A percentile compares a stretch with the other conserved stretches of the same genome.
phyloP scores from a whole-genome alignment of 306 rosid genomes.

The Rosa multiflora region DNA sequence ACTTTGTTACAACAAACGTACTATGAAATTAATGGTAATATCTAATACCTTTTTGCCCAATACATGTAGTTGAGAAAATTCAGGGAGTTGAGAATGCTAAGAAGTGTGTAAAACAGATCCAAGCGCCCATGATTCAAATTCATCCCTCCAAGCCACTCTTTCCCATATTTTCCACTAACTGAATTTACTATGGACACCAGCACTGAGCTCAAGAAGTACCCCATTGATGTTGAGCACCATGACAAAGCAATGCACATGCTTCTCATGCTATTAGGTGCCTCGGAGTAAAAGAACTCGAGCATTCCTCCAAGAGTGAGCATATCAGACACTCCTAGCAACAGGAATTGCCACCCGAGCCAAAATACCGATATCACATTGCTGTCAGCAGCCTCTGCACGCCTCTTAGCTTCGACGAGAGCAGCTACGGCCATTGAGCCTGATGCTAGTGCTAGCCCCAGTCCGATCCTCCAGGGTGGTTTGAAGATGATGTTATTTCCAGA shows the following conservation, averaged over 20 bases:
- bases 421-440: constrained; percentile 38
- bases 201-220: constrained; percentile 34
- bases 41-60: constrained; percentile 38
- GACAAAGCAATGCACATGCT: constrained; percentile 39
- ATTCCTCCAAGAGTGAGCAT: constrained; percentile 40
- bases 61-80: constrained; percentile 32
- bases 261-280: constrained; percentile 45
- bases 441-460: constrained; percentile 33
- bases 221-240: constrained; percentile 44
- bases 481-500: background rate
- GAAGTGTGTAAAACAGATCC: constrained; percentile 43
- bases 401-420: constrained; percentile 32
- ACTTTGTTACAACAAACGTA: background rate
- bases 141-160: constrained; percentile 38
- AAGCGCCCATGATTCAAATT: constrained; percentile 35
- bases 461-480: constrained; percentile 34
- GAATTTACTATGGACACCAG: constrained; percentile 31
- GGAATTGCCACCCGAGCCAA: constrained; percentile 35
- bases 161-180: constrained; percentile 29
- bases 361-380: constrained; percentile 31
- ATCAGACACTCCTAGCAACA: constrained; percentile 34
- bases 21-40: too few species aligned
- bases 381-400: constrained; percentile 23
- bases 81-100: constrained; percentile 31
- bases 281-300: constrained; percentile 46